Evolutionary conservation across 2,329 filamentous ascomycete genomes (phyloP), one percentile per base, ranked within the genome.

Genomic region (Akanthomyces muscarius): DNA sequence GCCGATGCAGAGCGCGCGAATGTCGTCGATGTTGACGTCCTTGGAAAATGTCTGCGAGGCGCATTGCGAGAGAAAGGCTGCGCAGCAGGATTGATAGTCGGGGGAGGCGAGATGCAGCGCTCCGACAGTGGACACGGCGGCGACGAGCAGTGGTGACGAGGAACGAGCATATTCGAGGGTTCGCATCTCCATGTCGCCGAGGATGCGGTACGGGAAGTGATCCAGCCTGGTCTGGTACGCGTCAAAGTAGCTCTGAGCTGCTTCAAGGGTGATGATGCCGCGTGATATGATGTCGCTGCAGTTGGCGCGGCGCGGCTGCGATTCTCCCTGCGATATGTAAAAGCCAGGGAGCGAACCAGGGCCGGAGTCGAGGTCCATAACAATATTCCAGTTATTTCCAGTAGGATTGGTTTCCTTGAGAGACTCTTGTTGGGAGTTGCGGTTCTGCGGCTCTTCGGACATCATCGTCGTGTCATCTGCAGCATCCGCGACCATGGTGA

Each of bases 1-100:
- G 1, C 82, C 85, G 23, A 88, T 82, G 65, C 83, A 86, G 7
- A 88, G 78, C 1, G 80, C 86, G 3, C 85, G 80, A 23, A 88
- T 79, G 64, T 83, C 82, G 63, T 88, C 84, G 21, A 84, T 72
- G 28, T 80, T 82, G 62, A 86, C 82, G 36, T 84, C 55, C 21
- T 50, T 48, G 16, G 61, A 63, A 2, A 63, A 63, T 3, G 61
- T 59, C 38, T 63, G 61, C 38, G 54, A 63, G 2, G 61, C 61
- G 47, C 61, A 58, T 28, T 63, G 61, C 25, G 61, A 63, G 18
- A 63, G 54, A n/a, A 63, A 63, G 8, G 61, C 61, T 14, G 61
- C 61, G 41, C 55, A 63, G 50, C 61, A 63, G 10, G 47, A 28
- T 7, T 63, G 53, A 33, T 58, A 63, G 28, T 63, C 54, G 14